phyloP scores from a whole-genome alignment of 768 basidiomycete species.

The Lentinula boryana region DNA sequence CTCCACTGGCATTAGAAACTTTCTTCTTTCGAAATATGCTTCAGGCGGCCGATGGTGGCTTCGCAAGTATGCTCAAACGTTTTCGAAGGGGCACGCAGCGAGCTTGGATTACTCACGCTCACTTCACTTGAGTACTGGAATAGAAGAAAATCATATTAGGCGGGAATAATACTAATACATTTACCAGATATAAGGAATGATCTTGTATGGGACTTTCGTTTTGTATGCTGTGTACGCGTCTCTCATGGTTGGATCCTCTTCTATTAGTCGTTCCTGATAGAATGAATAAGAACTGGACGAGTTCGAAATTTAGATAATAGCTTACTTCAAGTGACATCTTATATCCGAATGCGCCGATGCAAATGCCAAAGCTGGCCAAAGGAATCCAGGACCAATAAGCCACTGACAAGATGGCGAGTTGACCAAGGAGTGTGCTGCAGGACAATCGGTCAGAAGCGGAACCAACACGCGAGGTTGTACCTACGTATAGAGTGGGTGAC shows the following conservation, averaged over 20 bases:
- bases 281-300: background rate
- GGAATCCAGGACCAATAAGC: slow-evolving; percentile 30
- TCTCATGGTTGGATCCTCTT: slow-evolving; percentile 16
- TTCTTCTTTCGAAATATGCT: too few species aligned
- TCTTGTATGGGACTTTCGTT: slow-evolving; percentile 18
- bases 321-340: slow-evolving; percentile 28
- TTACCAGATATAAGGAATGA: slow-evolving; percentile 22
- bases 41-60: too few species aligned
- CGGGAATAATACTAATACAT: background rate
- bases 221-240: slow-evolving; percentile 23
- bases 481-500: slow-evolving; percentile 29
- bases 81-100: too few species aligned
- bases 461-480: background rate
- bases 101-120: too few species aligned
- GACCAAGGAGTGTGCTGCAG: slow-evolving; percentile 14
- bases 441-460: too few species aligned
- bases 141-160: too few species aligned
- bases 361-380: slow-evolving; percentile 18
- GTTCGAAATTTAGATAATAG: background rate
- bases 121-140: too few species aligned
- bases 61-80: too few species aligned
- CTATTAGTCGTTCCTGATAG: slow-evolving; percentile 21
- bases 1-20: too few species aligned
- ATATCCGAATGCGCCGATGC: slow-evolving; percentile 19
- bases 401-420: slow-evolving; percentile 17